Conservation (phyloP, 768 basidiomycete genomes). For the Cyclocybe cylindracea region DNA sequence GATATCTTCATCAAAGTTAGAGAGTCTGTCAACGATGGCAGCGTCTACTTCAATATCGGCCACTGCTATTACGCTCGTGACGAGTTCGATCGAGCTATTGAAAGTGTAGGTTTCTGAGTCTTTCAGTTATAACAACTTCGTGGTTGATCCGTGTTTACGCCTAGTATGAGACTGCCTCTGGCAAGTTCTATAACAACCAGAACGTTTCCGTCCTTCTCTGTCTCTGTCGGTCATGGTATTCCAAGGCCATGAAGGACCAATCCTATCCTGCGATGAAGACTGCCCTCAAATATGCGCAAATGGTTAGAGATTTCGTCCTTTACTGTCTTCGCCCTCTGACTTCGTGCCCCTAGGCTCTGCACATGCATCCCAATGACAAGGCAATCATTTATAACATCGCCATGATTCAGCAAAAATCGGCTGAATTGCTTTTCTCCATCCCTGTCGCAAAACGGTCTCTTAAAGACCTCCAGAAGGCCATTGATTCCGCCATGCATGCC, state of each 20-base stretch:
- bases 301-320: constrained; percentile 41
- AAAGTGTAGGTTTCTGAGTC: constrained; percentile 66
- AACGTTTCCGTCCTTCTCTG: constrained; percentile 80
- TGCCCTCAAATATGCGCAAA: constrained; percentile 83
- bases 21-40: constrained; percentile 79
- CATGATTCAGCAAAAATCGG: constrained; percentile 96
- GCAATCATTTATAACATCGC: constrained; percentile 94
- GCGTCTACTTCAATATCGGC: constrained; percentile 94
- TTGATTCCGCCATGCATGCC: constrained; percentile 81
- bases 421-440: constrained; percentile 82
- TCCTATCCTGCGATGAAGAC: constrained; percentile 79
- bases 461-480: constrained; percentile 74
- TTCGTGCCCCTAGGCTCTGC: constrained; percentile 62
- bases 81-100: constrained; percentile 94
- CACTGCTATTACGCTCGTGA: constrained; percentile 93
- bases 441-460: constrained; percentile 76
- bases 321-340: background rate
- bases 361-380: constrained; percentile 85
- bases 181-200: constrained; percentile 71
- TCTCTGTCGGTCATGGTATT: constrained; percentile 91
- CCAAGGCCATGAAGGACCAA: constrained; percentile 90
- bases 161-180: constrained; percentile 92
- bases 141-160: background rate
- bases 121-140: background rate
- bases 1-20: constrained; percentile 89